Conservation (phyloP, 805 yeast genomes). For the Wickerhamomyces sydowiorum region DNA sequence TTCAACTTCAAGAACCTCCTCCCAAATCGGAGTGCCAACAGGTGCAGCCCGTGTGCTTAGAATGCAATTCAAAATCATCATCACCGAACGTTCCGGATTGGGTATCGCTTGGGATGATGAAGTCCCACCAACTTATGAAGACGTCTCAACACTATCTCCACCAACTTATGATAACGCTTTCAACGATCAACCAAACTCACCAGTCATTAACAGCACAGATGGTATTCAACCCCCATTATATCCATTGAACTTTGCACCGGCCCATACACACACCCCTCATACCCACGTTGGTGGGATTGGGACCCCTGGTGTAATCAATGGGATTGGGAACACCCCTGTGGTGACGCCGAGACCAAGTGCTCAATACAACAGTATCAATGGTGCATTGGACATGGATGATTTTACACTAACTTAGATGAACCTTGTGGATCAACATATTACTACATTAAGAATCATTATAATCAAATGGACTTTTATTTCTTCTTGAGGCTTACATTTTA, state of each 20-base stretch:
- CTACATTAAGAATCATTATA: too few species aligned
- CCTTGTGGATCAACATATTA: too few species aligned
- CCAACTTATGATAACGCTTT: constrained; percentile 59
- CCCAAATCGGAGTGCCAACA: constrained; percentile 64
- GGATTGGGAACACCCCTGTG: constrained; percentile 38
- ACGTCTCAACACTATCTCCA: constrained; percentile 78
- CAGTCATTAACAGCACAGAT: constrained; percentile 1
- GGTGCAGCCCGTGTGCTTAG: constrained; percentile 93
- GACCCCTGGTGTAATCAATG: constrained; percentile 35
- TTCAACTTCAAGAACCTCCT: constrained; percentile 6
- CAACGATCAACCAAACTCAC: constrained; percentile 4
- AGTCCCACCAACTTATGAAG: constrained; percentile 94
- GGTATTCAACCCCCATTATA: constrained; percentile 21
- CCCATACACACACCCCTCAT: constrained; percentile 22
- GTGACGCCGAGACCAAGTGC: constrained; percentile 23
- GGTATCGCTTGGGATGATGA: constrained; percentile 99
- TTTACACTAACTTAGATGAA: not conserved
- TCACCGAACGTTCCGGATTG: constrained; percentile 89
- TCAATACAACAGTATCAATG: constrained; percentile 17
- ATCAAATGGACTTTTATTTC: too few species aligned
- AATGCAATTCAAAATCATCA: constrained; percentile 83
- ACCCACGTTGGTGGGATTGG: constrained; percentile 17
- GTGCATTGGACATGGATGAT: constrained; percentile 17
- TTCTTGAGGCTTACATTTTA: too few species aligned
- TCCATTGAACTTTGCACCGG: constrained; percentile 20